Base-by-base conservation (phyloP, 108 stramenopile genomes). In the Heterococcus sp. region DNA sequence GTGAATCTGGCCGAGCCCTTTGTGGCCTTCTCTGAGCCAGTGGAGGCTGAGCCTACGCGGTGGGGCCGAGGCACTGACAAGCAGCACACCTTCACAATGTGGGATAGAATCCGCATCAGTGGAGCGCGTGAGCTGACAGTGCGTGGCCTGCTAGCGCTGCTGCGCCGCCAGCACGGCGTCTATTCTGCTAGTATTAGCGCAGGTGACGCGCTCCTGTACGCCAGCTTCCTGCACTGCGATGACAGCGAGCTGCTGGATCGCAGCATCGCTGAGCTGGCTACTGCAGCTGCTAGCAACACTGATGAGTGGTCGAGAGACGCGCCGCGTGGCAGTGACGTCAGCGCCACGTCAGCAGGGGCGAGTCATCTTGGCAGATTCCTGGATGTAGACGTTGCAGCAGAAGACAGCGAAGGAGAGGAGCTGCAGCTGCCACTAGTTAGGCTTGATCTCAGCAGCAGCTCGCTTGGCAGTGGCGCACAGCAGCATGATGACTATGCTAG, bases 11-110 rank as follows among this genome's bases (percentile, higher is more conserved):
- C 86, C 1, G 83, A 28, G 33, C 87, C 87, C 8, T 75, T 84
- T n/a, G 64, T 88, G 4, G 72, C 87, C 1, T 81, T 88, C 65
- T 72, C 86, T 35, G 82, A 88, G 73, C 87, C 87, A n/a, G 35
- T 71, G 32, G 71, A 72, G 58, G 84, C 84, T 29, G 69, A 76
- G 63, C 84, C 27, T n/a, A 36, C 35, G 69, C 32, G 38, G 28
- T 46, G 30, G 1, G 83, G 58, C 4, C 66, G 65, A 11, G 78
- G 35, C 5, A 33, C n/a, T 27, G 74, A 37, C 34, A 30, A 4
- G 11, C 71, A 71, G 3, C 65, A 65, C n/a, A 36, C n/a, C 8
- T 84, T 76, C 71, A 84, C 75, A 14, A 70, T 84, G 63, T 77
- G 84, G 84, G 84, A 84, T 35, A 71, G 71, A 36, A 34, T 75